Evolutionary conservation across 176 grass and related monocot species (phyloP), one percentile per base, ranked within the genome.

Genomic region (Phoenix roebelenii): DNA sequence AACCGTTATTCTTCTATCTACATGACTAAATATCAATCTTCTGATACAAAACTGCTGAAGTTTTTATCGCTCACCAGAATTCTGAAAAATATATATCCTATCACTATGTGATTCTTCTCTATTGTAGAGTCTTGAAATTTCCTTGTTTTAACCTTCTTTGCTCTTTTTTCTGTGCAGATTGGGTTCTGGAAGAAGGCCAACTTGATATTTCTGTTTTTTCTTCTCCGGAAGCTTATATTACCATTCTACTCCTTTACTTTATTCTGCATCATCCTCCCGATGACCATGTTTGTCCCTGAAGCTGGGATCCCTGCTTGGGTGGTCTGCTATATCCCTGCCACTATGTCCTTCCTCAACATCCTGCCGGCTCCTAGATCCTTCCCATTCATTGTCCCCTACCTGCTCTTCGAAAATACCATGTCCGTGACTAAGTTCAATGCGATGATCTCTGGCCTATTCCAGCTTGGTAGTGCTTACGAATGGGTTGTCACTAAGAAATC

Each of bases 361-460:
- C 79, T 82, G 23, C 79, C 79, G 0, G 73, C 73, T 9, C 79
- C 61, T 39, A 62, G 68, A 39, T 82, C 79, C 61, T 72, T 82
- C 51, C 79, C 79, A 4, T 82, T 82, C 26, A 82, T 77, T 28
- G 75, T 82, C 20, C 79, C 79, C 3, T 82, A 82, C 58, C 72
- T 82, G 15, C 67, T 82, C 5, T 82, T 82, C 9, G 79, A 82
- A 29, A 82, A 82, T 60, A 82, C 79, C n/a, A 82, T 82, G 79
- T 82, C 79, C 0, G 79, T 82, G n/a, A 82, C 79, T n/a, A 82
- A 82, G 50, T 82, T 82, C 60, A 74, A 82, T 18, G 79, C 79
- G 6, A 82, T 82, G 79, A 65, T 82, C 53, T 82, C 79, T 1
- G 79, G 79, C 15, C 67, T 82, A 7, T 82, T 82, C 56, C 79